A percentile compares a stretch with the other conserved stretches of the same genome.
phyloP scores from a whole-genome alignment of 169 alveolate species.

The Perkinsus marinus region DNA sequence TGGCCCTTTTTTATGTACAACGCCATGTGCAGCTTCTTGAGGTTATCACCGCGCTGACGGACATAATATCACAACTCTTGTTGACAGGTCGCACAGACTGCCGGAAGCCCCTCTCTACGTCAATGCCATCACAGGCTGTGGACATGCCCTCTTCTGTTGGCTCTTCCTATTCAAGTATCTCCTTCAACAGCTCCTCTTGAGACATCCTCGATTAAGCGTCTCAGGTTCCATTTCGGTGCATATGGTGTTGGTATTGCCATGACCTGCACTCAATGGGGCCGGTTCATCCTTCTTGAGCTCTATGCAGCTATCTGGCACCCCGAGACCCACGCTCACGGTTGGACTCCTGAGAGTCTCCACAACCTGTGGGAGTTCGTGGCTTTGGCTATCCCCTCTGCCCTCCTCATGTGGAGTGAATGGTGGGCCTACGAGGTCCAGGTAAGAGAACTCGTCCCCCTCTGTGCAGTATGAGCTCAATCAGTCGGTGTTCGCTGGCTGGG shows the following conservation, averaged over 20 bases:
- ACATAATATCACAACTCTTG: not conserved
- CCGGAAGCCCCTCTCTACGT: not conserved
- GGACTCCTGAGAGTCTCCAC: not conserved
- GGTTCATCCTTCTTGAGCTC: not conserved
- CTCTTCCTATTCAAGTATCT: not conserved
- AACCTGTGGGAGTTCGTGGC: not conserved
- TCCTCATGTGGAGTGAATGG: not conserved
- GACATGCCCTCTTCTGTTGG: not conserved
- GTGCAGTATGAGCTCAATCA: no score
- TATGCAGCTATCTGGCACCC: not conserved
- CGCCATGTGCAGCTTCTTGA: not conserved
- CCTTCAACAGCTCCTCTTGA: not conserved
- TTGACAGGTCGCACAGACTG: not conserved
- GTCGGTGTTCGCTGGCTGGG: not conserved
- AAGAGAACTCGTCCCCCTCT: no score
- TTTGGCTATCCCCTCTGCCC: not conserved
- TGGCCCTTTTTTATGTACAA: not conserved
- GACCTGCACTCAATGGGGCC: not conserved
- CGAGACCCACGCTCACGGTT: not conserved
- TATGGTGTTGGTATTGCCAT: not conserved
- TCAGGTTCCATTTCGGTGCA: not conserved
- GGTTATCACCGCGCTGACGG: not conserved
- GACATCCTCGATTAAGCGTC: no score
- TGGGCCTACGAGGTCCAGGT: not conserved
- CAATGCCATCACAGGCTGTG: not conserved